Evolutionary conservation across 345 rosid genomes (phyloP), one percentile per base, ranked within the genome.

Genomic region (Pugionium dolabratum): DNA sequence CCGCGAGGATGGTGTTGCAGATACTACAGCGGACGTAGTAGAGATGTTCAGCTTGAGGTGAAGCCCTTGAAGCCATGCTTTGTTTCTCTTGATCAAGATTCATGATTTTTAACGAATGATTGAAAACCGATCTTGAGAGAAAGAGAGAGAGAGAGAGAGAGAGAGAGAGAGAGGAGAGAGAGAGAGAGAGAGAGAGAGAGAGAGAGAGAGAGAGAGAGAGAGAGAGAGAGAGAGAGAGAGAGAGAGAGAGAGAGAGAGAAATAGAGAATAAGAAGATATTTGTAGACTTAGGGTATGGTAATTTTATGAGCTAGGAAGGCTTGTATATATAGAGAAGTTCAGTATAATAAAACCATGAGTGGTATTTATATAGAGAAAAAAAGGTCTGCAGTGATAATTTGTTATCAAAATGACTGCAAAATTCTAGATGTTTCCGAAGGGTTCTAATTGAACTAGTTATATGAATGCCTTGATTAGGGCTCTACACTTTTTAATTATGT

Each of bases 1-100:
- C 99, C 68, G 99, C 99, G 45, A 95, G 99, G 81, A 95, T 88
- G 69, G 99, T 95, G 90, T 76, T 84, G 87, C 99, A 95, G 77
- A 87, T 91, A 85, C 86, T 95, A 82, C 99, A 95, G 11, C 97
- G 95, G 59, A 91, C 90, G 74, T 95, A 95, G 77, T 93, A 95
- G 58, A 91, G 97, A 72, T 89, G 91, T 65, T 94, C 96, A 40
- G 91, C 62, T 54, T 83, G 89, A 31, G 73, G 60, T 35, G 71
- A 53, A 41, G 83, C 80, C 70, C 72, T 81, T 36, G 81, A 54
- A 69, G 87, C 82, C 91, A 84, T 81, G 71, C 79, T 69, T 31
- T 75, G 78, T 75, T 85, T 91, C 51, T 86, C 95, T 66, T 0
- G 18, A 18, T 83, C 97, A 6, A 74, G 79, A 80, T 80, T 87